Base-by-base conservation (phyloP, 202 grass and related monocot species). In the Carex sylvatica region DNA sequence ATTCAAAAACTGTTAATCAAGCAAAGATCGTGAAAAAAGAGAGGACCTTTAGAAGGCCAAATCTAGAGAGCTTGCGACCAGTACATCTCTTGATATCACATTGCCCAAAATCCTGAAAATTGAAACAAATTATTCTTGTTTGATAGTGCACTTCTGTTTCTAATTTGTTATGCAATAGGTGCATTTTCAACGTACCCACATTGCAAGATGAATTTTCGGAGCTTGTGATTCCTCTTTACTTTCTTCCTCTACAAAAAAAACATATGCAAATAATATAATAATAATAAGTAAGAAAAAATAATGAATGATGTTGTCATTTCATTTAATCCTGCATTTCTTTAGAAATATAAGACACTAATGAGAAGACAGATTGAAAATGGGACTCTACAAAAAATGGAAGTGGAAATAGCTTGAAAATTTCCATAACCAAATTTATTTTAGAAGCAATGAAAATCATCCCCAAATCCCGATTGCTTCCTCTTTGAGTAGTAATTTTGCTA, bases 61-160 rank as follows among this genome's bases (percentile, higher is more conserved):
- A 98, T 85, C 95, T 90, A 71, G 95, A 87, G 82, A 98, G 92
- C 65, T 98, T 98, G 51, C 95, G 95, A 70, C 95, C 95, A 79
- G 95, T 98, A 65, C 95, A 98, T 90, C 79, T 91, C 89, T 98
- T 98, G 30, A 80, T 61, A 87, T 98, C 95, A n/a, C 92, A 98
- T 84, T 98, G 95, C 10, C 92, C 95, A 78, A 98, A 98, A 87
- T 98, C 92, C 95, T 98, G 65, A 84, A 59, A 65, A 55, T 44
- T 52, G 38, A 4, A 78, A 24, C 0, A 87, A 80, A 74, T 64
- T 58, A 23, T 42, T 28, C 51, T 83, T 75, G 15, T 83, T 20
- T 82, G 61, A 66, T 28, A 82, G 42, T 44, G 35, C 26, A 54
- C 61, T 82, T 67, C 14, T 4, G 15, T 82, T 18, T 23, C 2